Base-by-base conservation (phyloP, 1,284 basidiomycete genomes). In the Kalmanozyma brasiliensis region DNA sequence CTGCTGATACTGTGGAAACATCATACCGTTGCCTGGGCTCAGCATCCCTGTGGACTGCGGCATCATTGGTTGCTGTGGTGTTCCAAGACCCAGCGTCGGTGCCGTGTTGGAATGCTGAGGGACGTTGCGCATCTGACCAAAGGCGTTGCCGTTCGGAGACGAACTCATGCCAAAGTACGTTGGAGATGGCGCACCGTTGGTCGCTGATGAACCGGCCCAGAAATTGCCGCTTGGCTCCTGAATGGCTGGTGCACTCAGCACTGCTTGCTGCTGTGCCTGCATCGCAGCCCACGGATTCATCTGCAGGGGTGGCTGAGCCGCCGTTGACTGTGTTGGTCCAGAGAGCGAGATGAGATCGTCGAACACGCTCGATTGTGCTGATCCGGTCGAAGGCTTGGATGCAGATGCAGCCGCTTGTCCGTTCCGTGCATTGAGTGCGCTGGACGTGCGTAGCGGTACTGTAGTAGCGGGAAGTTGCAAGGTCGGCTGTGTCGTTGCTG, bases 301-400 rank as follows among this genome's bases (percentile, higher is more conserved):
- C 42, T 73, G 73, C 32, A 65, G 43, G 22, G 71, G 55, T 8
- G 69, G 66, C 34, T 73, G 70, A 6, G 34, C 34, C 3, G 64
- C 6, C 3, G 60, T 23, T 6, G 55, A 4, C 34, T 55, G 55
- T 24, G 60, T 24, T 6, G 62, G 53, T 16, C 46, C 51, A 4
- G 48, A 49, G 17, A 71, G 51, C 23, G 63, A 72, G 40, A 75
- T 52, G 14, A 75, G 52, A 16, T 75, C 73, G 36, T 75, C 70
- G 42, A 75, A 71, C 2, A 75, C 62, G 33, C 64, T 69, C 23
- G 68, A 71, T 32, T 46, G 47, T n/a, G 66, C 51, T 35, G 49
- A 59, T 3, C 61, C 30, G n/a, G 23, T 37, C 1, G 52, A 10
- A n/a, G 56, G 37, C 19, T 53, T 49, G 17, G 59, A 41, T 22